Evolutionary conservation across 306 rosid genomes (phyloP).

Genomic region (Notholithocarpus densiflorus): DNA sequence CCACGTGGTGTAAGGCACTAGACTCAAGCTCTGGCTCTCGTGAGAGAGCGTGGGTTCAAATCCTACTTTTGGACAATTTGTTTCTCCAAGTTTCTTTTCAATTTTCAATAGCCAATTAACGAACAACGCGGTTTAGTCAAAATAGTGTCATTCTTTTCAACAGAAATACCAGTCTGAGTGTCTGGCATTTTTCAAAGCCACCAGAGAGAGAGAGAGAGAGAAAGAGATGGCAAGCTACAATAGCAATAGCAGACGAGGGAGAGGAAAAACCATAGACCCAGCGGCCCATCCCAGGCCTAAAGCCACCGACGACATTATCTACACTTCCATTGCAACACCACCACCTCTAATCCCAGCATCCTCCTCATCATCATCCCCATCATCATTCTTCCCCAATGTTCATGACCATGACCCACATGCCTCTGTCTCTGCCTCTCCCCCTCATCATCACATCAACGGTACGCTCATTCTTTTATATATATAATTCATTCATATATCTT

Average conservation of each 20-base stretch:
- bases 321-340: conserved; percentile 26
- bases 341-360: background rate
- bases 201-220: background rate
- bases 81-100: no score
- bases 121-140: background rate
- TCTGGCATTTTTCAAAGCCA: background rate
- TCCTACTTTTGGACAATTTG: background rate
- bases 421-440: background rate
- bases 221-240: conserved; percentile 36
- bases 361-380: no score
- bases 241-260: conserved; percentile 37
- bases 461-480: background rate
- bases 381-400: background rate
- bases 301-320: conserved; percentile 49
- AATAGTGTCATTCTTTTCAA: background rate
- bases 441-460: background rate
- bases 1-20: background rate
- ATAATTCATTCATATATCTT: no score
- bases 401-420: background rate
- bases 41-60: background rate
- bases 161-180: conserved; percentile 31
- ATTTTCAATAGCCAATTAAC: background rate
- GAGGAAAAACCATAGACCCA: conserved; percentile 49
- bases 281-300: conserved; percentile 70
- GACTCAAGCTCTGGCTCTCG: background rate